Percentiles rank a stretch among this genome's conserved stretches.
These are phyloP conservation scores for Fusarium graminum DNA, from an alignment of 2,329 filamentous ascomycete species.

Conservation along the genomic window DNA sequence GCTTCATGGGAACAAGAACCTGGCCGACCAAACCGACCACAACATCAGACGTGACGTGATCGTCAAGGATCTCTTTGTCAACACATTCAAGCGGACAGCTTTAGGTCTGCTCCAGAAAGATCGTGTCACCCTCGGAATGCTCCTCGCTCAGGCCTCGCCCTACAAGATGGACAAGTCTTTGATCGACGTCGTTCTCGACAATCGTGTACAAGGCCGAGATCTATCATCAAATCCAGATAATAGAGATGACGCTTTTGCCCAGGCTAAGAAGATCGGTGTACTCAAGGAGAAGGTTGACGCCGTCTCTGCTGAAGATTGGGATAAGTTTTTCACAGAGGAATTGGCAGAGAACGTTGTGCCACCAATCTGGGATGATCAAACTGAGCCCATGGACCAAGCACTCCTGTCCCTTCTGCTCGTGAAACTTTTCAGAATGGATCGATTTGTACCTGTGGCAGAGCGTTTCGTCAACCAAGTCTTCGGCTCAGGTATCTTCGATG, in stretches of 20 bases:
- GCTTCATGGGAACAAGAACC: slow-evolving; percentile 80
- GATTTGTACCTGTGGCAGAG: slow-evolving; percentile 93
- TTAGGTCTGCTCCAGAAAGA: slow-evolving; percentile 94
- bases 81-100: slow-evolving; percentile 93
- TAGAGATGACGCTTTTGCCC: slow-evolving; percentile 76
- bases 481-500: slow-evolving; percentile 83
- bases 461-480: slow-evolving; percentile 91
- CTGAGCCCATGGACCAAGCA: slow-evolving; percentile 77
- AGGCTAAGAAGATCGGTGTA: slow-evolving; percentile 75
- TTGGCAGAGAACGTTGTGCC: slow-evolving; percentile 88
- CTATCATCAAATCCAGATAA: slow-evolving; percentile 76
- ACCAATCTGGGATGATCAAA: slow-evolving; percentile 74
- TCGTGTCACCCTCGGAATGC: slow-evolving; percentile 91
- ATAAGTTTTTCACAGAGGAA: slow-evolving; percentile 86
- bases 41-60: slow-evolving; percentile 88
- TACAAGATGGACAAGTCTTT: slow-evolving; percentile 93
- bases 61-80: slow-evolving; percentile 90
- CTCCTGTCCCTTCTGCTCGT: slow-evolving; percentile 88
- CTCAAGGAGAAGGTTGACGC: slow-evolving; percentile 80
- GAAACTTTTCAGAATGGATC: slow-evolving; percentile 94
- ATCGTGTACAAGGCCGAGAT: slow-evolving; percentile 80
- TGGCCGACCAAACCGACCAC: slow-evolving; percentile 79
- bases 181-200: slow-evolving; percentile 88
- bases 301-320: slow-evolving; percentile 76
- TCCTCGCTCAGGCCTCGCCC: slow-evolving; percentile 94